Evolutionary conservation across 768 basidiomycete species (phyloP).

Genomic region (Amanita thiersii): DNA sequence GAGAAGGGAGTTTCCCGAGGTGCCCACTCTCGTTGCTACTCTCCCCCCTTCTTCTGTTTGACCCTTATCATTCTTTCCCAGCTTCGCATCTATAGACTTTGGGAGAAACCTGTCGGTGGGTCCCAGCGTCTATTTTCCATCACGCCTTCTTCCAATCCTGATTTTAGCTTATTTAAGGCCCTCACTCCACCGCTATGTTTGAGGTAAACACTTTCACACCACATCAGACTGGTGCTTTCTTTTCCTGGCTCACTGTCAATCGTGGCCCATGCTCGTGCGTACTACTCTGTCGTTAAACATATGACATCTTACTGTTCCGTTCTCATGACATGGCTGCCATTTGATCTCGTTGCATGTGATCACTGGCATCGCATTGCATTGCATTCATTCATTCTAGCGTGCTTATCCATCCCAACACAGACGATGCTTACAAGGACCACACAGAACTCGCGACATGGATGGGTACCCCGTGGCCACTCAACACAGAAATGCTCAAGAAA

Average conservation of each 20-base stretch:
- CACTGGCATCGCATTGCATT: too few species aligned
- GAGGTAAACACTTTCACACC: constrained; percentile 61
- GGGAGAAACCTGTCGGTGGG: constrained; percentile 56
- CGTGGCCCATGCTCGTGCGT: constrained; percentile 67
- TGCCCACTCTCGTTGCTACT: constrained; percentile 13
- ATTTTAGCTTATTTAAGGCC: constrained; percentile 26
- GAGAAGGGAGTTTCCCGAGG: constrained; percentile 64
- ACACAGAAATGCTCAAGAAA: constrained; percentile 19
- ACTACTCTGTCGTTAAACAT: background rate
- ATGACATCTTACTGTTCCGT: background rate
- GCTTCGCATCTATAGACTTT: constrained; percentile 55
- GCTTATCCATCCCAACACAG: constrained; percentile 65
- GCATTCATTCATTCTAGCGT: constrained; percentile 34
- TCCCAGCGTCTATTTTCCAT: constrained; percentile 3
- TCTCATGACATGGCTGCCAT: background rate
- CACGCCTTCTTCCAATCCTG: background rate
- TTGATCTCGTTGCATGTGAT: too few species aligned
- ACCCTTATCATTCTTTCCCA: constrained; percentile 16
- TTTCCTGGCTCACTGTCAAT: constrained; percentile 59
- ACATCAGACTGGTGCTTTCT: constrained; percentile 61
- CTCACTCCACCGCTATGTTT: constrained; percentile 68
- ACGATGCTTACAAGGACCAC: constrained; percentile 47
- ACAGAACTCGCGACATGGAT: constrained; percentile 62
- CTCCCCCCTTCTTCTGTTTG: constrained; percentile 2
- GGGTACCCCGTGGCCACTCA: constrained; percentile 50